phyloP scores from a whole-genome alignment of 192 early-diverging fungal species.

The Umbelopsis isabellina region DNA sequence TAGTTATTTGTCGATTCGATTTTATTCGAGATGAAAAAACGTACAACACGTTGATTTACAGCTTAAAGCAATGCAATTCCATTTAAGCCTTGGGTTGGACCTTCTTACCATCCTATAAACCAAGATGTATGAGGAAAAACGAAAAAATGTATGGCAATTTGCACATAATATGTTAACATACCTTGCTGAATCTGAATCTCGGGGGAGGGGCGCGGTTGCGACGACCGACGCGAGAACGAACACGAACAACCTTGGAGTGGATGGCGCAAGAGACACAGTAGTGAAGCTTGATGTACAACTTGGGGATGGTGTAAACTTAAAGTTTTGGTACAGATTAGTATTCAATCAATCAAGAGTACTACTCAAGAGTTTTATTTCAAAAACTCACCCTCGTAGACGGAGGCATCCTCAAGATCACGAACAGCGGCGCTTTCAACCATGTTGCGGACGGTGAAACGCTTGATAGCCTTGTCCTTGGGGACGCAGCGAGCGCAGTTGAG shows the following conservation, averaged over 20 bases:
- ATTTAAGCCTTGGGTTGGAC: slow-evolving; percentile 27
- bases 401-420: slow-evolving; percentile 95
- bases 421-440: slow-evolving; percentile 98
- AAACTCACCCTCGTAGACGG: slow-evolving; percentile 84
- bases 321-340: slow-evolving; percentile 10
- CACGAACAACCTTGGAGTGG: slow-evolving; percentile 93
- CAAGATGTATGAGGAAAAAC: neutral
- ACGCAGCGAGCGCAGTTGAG: slow-evolving; percentile 98
- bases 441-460: slow-evolving; percentile 97
- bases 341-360: slow-evolving; percentile 19
- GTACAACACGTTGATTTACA: slow-evolving; percentile 21
- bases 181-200: slow-evolving; percentile 88
- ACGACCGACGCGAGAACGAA: slow-evolving; percentile 87
- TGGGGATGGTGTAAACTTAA: slow-evolving; percentile 93
- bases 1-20: slow-evolving; percentile 5
- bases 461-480: slow-evolving; percentile 98
- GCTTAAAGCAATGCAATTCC: slow-evolving; percentile 1
- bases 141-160: neutral
- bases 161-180: slow-evolving; percentile 16
- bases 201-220: slow-evolving; percentile 93
- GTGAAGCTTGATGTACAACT: slow-evolving; percentile 98
- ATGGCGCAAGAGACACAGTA: slow-evolving; percentile 99
- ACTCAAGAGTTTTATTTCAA: slow-evolving; percentile 6
- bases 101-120: slow-evolving; percentile 21
- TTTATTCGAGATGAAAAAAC: slow-evolving; percentile 24